Conservation (phyloP, 2,329 filamentous ascomycete genomes). For the Penicillium nordicum region DNA sequence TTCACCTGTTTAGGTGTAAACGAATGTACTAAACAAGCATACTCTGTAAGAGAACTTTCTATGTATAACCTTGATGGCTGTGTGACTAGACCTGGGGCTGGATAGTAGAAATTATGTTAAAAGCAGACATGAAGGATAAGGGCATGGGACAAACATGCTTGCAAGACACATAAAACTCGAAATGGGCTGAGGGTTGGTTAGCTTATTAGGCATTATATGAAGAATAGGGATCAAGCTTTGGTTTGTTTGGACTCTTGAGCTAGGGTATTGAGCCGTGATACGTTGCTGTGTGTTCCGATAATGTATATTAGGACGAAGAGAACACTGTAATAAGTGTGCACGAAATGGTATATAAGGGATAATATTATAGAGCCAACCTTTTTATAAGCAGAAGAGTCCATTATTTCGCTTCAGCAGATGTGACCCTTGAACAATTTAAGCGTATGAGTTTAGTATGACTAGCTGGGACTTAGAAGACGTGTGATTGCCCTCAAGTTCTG, state of each 20-base stretch:
- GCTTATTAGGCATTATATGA: background rate
- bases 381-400: too few species aligned
- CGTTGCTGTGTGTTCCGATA: background rate
- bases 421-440: background rate
- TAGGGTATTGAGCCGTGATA: background rate
- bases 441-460: background rate
- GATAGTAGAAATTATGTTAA: too few species aligned
- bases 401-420: background rate
- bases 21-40: too few species aligned
- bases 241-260: background rate
- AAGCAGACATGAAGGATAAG: background rate
- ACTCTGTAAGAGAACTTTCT: too few species aligned
- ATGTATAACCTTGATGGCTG: too few species aligned
- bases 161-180: too few species aligned
- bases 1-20: too few species aligned
- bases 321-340: too few species aligned
- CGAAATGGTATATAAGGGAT: too few species aligned
- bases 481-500: too few species aligned
- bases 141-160: too few species aligned
- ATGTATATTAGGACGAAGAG: background rate
- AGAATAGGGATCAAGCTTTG: background rate
- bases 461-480: background rate
- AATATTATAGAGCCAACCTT: too few species aligned
- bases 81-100: background rate
- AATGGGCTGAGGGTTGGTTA: background rate